These are phyloP conservation scores for Cytospora leucostoma DNA, from an alignment of 2,329 filamentous ascomycete genomes.

Conservation along the genomic window DNA sequence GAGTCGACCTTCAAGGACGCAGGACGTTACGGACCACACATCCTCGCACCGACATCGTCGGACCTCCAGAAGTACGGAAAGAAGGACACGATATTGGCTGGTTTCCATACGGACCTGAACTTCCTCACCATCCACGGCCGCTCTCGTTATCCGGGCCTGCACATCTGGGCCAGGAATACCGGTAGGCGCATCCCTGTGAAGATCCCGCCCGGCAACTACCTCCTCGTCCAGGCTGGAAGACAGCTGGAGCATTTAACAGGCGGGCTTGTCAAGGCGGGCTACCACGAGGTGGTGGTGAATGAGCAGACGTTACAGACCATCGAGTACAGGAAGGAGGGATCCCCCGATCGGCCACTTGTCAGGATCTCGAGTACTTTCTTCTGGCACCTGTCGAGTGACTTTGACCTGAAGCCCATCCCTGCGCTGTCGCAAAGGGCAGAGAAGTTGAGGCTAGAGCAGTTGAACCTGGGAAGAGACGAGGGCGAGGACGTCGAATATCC, in stretches of 20 bases:
- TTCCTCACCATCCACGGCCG: constrained; percentile 66
- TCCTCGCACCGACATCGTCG: constrained; percentile 62
- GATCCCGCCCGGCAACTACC: constrained; percentile 59
- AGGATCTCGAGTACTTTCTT: constrained; percentile 63
- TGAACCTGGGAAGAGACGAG: constrained; percentile 54
- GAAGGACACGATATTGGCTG: constrained; percentile 60
- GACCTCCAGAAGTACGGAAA: constrained; percentile 56
- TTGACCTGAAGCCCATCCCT: constrained; percentile 55
- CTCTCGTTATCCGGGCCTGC: constrained; percentile 61
- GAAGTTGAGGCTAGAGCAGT: constrained; percentile 48
- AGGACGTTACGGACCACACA: constrained; percentile 60
- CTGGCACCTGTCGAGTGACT: constrained; percentile 61
- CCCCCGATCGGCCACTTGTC: constrained; percentile 53
- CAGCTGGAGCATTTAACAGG: constrained; percentile 64
- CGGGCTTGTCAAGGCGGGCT: constrained; percentile 62
- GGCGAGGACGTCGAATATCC: constrained; percentile 51
- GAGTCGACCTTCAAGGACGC: constrained; percentile 55
- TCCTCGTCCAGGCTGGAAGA: constrained; percentile 64
- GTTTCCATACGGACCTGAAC: constrained; percentile 66
- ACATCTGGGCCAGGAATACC: constrained; percentile 66
- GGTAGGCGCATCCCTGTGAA: constrained; percentile 59
- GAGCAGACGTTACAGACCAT: constrained; percentile 52
- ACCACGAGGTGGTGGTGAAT: constrained; percentile 63
- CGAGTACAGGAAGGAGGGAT: constrained; percentile 42
- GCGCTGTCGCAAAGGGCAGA: constrained; percentile 48